Evolutionary conservation across 495 filamentous ascomycete genomes (phyloP).

Genomic region (Penicillium flavigenum): DNA sequence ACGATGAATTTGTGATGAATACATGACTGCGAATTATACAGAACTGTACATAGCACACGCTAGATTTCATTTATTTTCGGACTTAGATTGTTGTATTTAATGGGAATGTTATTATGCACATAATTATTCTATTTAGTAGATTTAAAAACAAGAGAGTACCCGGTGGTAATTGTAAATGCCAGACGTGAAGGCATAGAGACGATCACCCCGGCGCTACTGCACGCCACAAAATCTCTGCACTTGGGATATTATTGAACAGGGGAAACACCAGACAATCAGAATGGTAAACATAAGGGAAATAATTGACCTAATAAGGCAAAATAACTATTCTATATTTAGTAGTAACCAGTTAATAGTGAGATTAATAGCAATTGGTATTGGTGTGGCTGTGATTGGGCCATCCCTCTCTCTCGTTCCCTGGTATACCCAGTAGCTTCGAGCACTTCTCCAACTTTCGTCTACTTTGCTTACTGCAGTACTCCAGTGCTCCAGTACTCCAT

Average conservation of each 20-base stretch:
- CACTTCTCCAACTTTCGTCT: background rate
- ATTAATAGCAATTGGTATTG: constrained; percentile 10
- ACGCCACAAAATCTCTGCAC: constrained; percentile 16
- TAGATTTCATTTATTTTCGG: constrained; percentile 2
- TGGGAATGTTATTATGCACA: background rate
- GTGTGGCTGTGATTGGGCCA: constrained; percentile 8
- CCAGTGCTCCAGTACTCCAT: too few relatives aligned
- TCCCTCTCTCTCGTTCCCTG: constrained; percentile 2
- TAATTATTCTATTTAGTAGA: background rate
- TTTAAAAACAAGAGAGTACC: too few relatives aligned
- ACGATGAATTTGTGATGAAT: constrained; percentile 69
- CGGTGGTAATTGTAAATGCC: background rate
- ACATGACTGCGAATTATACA: constrained; percentile 15
- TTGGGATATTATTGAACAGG: background rate
- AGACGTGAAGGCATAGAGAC: constrained; percentile 1
- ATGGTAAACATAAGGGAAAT: background rate
- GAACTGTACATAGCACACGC: constrained; percentile 13
- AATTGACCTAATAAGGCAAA: too few relatives aligned
- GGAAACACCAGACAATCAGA: background rate
- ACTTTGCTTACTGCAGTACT: too few relatives aligned
- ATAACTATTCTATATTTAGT: too few relatives aligned
- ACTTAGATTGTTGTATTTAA: background rate
- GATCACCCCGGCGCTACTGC: constrained; percentile 16
- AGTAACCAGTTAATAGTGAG: background rate
- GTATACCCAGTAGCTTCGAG: constrained; percentile 10